Conservation (phyloP, 371 early-diverging fungal species). For the Fennellomyces sp. region DNA sequence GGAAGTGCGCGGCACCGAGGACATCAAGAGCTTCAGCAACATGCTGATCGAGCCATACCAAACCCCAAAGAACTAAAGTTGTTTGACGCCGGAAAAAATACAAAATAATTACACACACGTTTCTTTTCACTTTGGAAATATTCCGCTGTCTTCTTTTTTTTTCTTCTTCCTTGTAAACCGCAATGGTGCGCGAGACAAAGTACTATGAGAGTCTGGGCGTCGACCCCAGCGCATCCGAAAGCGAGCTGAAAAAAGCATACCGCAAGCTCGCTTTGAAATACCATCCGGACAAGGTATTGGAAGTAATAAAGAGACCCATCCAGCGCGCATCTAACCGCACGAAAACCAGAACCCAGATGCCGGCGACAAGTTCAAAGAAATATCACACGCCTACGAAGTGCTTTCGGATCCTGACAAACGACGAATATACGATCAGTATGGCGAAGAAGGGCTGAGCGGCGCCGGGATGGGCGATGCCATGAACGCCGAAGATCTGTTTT, state of each 20-base stretch:
- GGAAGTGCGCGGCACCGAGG: constrained; percentile 95
- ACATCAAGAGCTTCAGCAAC: constrained; percentile 89
- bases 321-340: constrained; percentile 1
- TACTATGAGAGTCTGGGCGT: constrained; percentile 94
- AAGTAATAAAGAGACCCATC: background rate
- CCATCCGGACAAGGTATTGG: constrained; percentile 90
- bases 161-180: constrained; percentile 1
- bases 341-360: constrained; percentile 77
- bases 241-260: constrained; percentile 90
- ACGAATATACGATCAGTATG: constrained; percentile 77
- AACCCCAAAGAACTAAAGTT: background rate
- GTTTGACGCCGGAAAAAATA: too few species aligned
- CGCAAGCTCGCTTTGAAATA: constrained; percentile 90
- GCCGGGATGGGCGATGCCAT: constrained; percentile 52
- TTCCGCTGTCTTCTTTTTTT: constrained; percentile 7
- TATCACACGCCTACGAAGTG: constrained; percentile 93
- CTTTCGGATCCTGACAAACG: constrained; percentile 87
- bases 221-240: constrained; percentile 75
- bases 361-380: constrained; percentile 91
- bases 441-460: constrained; percentile 85
- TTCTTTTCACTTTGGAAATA: too few species aligned
- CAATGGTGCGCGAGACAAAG: constrained; percentile 85
- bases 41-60: constrained; percentile 84
- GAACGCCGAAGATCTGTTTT: constrained; percentile 88
- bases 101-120: too few species aligned